Evolutionary conservation across 2,329 filamentous ascomycete species (phyloP).

Genomic region (Ophiocordyceps polyrhachis-furcata): DNA sequence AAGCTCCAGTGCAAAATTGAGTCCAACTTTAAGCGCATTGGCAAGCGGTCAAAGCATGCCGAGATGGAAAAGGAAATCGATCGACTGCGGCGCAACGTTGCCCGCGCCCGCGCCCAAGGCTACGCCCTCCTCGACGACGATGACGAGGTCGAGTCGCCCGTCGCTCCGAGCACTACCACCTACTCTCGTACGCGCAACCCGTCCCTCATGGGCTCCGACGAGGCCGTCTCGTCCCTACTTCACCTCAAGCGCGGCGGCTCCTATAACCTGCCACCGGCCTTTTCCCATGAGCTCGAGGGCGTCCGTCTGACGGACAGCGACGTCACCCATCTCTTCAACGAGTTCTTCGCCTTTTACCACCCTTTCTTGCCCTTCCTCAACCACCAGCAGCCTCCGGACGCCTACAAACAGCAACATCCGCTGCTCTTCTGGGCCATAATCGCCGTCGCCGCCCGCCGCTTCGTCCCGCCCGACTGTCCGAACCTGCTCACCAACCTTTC

Average conservation of each 20-base stretch:
- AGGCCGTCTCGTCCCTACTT: slow-evolving; percentile 46
- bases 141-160: slow-evolving; percentile 40
- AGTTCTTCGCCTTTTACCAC: slow-evolving; percentile 62
- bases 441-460: slow-evolving; percentile 55
- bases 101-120: slow-evolving; percentile 40
- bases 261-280: slow-evolving; percentile 39
- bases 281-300: slow-evolving; percentile 42
- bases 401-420: slow-evolving; percentile 59
- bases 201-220: slow-evolving; percentile 48
- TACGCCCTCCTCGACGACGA: slow-evolving; percentile 34
- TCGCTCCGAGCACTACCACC: slow-evolving; percentile 28
- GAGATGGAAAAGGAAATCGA: slow-evolving; percentile 78
- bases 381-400: slow-evolving; percentile 44
- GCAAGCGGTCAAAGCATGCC: slow-evolving; percentile 66
- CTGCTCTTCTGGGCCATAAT: slow-evolving; percentile 77
- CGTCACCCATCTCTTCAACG: slow-evolving; percentile 46
- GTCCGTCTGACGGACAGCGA: slow-evolving; percentile 45
- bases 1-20: slow-evolving; percentile 74
- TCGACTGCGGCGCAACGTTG: slow-evolving; percentile 40
- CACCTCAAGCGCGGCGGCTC: slow-evolving; percentile 47
- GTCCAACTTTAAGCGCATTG: slow-evolving; percentile 69
- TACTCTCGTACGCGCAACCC: slow-evolving; percentile 43
- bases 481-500: slow-evolving; percentile 49
- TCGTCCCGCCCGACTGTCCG: slow-evolving; percentile 33
- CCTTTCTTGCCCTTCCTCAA: slow-evolving; percentile 62